Evolutionary conservation across 176 grass and related monocot genomes (phyloP).

Genomic region (Guadua angustifolia): DNA sequence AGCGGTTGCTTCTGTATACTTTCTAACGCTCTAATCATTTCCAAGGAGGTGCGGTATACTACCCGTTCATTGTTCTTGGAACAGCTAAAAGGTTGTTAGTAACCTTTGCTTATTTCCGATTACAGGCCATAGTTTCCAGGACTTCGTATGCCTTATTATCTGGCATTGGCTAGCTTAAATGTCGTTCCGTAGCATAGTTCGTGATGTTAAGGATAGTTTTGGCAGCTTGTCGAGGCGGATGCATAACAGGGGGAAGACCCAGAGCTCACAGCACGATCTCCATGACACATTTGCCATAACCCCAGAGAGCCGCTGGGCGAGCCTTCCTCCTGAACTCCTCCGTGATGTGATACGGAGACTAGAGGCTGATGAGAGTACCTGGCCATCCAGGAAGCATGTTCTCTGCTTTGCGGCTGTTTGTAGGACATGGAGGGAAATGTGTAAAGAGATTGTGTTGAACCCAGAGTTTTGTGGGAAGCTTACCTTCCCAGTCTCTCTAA

Average conservation of each 20-base stretch:
- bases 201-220: conserved; percentile 87
- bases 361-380: conserved; percentile 77
- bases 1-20: conserved; percentile 10
- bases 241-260: conserved; percentile 61
- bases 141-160: conserved; percentile 39
- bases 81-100: background rate
- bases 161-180: conserved; percentile 51
- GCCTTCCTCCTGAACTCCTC: conserved; percentile 90
- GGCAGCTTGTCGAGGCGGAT: conserved; percentile 83
- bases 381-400: conserved; percentile 86
- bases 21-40: background rate
- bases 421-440: conserved; percentile 97
- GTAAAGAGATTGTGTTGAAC: conserved; percentile 89
- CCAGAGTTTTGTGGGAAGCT: conserved; percentile 91
- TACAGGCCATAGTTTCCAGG: conserved; percentile 34
- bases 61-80: background rate
- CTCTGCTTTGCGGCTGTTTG: conserved; percentile 91
- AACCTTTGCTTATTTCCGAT: conserved; percentile 21
- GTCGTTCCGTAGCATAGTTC: conserved; percentile 94
- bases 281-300: conserved; percentile 52
- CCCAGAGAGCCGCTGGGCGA: conserved; percentile 80
- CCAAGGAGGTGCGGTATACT: conserved; percentile 1
- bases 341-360: conserved; percentile 80
- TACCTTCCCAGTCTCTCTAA: conserved; percentile 92
- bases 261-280: conserved; percentile 65